A percentile compares a stretch with the other conserved stretches of the same genome.
These are phyloP conservation scores for Cercophora scortea DNA, from an alignment of 495 filamentous ascomycete genomes.

Conservation along the genomic window DNA sequence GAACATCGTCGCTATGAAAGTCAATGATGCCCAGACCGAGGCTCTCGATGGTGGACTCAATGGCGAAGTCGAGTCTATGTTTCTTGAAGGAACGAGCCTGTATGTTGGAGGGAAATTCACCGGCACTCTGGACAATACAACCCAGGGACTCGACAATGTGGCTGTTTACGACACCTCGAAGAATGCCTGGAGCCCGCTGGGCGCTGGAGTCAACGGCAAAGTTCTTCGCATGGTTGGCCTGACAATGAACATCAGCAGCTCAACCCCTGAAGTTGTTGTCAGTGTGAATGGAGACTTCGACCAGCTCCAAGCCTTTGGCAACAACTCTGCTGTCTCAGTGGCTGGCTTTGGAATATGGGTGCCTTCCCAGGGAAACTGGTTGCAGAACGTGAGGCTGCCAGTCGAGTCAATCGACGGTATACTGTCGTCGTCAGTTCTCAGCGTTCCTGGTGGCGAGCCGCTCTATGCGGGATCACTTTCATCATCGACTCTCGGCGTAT, in stretches of 20 bases:
- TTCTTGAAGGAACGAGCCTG: slow-evolving; percentile 52
- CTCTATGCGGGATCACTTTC: slow-evolving; percentile 73
- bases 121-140: slow-evolving; percentile 55
- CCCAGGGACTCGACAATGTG: slow-evolving; percentile 58
- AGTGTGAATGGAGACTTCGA: slow-evolving; percentile 77
- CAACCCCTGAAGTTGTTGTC: slow-evolving; percentile 63
- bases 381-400: slow-evolving; percentile 67
- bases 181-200: slow-evolving; percentile 70
- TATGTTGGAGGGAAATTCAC: slow-evolving; percentile 87
- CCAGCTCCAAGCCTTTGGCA: slow-evolving; percentile 56
- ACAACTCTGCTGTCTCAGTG: slow-evolving; percentile 50
- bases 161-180: slow-evolving; percentile 64
- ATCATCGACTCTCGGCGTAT: slow-evolving; percentile 59
- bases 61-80: slow-evolving; percentile 64
- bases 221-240: slow-evolving; percentile 68
- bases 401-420: slow-evolving; percentile 60
- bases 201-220: slow-evolving; percentile 75
- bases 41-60: slow-evolving; percentile 72
- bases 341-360: slow-evolving; percentile 88
- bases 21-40: slow-evolving; percentile 48
- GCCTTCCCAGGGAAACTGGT: slow-evolving; percentile 81
- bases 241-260: slow-evolving; percentile 68
- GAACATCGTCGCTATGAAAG: slow-evolving; percentile 70
- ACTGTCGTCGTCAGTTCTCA: slow-evolving; percentile 55
- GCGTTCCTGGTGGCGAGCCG: slow-evolving; percentile 50